Conservation (phyloP, 495 filamentous ascomycete species). For the Aspergillus saccharolyticus region DNA sequence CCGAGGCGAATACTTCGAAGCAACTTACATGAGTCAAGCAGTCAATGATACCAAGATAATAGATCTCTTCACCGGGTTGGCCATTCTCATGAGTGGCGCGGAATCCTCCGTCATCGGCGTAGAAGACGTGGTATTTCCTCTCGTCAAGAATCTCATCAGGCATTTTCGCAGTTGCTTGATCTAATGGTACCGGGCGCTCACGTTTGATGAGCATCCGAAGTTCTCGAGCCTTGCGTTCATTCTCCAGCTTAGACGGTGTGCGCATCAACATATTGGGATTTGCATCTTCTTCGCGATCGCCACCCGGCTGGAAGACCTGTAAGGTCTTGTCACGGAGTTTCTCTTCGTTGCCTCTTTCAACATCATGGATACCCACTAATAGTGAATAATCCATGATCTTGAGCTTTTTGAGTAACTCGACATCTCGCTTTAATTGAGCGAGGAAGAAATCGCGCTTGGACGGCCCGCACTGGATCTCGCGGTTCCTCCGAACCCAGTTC, state of each 20-base stretch:
- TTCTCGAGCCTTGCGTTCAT: conserved; percentile 84
- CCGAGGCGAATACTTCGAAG: too few relatives aligned
- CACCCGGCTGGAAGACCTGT: conserved; percentile 91
- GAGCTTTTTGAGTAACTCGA: conserved; percentile 73
- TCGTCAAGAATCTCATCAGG: conserved; percentile 77
- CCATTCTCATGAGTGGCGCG: conserved; percentile 90
- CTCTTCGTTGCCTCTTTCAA: conserved; percentile 85
- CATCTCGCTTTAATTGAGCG: conserved; percentile 82
- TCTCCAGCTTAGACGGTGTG: conserved; percentile 93
- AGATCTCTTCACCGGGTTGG: conserved; percentile 80
- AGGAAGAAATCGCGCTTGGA: conserved; percentile 81
- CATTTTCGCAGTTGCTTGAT: conserved; percentile 76
- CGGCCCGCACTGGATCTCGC: conserved; percentile 81
- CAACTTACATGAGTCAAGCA: conserved; percentile 86
- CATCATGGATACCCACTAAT: conserved; percentile 88
- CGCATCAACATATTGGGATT: conserved; percentile 67
- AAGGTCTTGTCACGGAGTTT: conserved; percentile 92
- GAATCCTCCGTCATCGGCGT: conserved; percentile 90
- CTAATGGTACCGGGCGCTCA: conserved; percentile 87
- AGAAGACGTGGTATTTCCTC: conserved; percentile 69
- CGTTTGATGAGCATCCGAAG: conserved; percentile 86
- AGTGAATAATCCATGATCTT: conserved; percentile 99
- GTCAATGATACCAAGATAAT: conserved; percentile 97
- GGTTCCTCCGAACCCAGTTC: conserved; percentile 87
- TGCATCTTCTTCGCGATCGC: conserved; percentile 52